Percentiles rank a stretch among this genome's conserved stretches.
These are phyloP conservation scores for Orbilia blumenaviensis DNA, from an alignment of 2,329 filamentous ascomycete genomes.

Conservation along the genomic window DNA sequence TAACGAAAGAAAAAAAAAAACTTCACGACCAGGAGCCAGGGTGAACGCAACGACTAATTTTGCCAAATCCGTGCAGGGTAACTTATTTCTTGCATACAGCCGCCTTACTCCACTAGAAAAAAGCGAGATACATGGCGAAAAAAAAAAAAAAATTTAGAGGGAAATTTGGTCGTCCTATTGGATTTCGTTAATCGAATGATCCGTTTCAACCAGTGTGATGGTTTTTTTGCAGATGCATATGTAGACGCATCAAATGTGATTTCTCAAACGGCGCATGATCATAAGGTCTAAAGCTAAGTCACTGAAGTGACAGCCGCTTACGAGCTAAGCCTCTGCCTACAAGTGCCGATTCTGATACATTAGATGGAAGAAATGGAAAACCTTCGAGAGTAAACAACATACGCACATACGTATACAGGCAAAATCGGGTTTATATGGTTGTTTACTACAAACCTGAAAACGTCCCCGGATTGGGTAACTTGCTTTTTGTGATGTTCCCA, in stretches of 20 bases:
- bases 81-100: constrained; percentile 25
- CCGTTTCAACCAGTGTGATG: constrained; percentile 30
- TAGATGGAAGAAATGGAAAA: not conserved
- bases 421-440: no score
- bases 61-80: constrained; percentile 10
- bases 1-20: not conserved
- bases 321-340: not conserved
- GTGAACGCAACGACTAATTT: not conserved
- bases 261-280: constrained; percentile 42
- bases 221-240: constrained; percentile 33
- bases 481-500: not conserved
- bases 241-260: constrained; percentile 45
- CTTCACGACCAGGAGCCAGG: not conserved
- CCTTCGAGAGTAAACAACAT: no score
- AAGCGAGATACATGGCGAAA: not conserved
- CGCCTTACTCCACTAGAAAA: constrained; percentile 13
- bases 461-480: not conserved
- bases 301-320: not conserved
- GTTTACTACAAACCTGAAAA: no score
- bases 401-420: no score
- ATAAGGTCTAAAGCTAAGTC: not conserved
- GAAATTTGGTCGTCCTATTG: not conserved
- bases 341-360: not conserved
- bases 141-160: not conserved
- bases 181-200: constrained; percentile 1